phyloP scores from a whole-genome alignment of 2,329 filamentous ascomycete species.

The Ophiostoma sp. region DNA sequence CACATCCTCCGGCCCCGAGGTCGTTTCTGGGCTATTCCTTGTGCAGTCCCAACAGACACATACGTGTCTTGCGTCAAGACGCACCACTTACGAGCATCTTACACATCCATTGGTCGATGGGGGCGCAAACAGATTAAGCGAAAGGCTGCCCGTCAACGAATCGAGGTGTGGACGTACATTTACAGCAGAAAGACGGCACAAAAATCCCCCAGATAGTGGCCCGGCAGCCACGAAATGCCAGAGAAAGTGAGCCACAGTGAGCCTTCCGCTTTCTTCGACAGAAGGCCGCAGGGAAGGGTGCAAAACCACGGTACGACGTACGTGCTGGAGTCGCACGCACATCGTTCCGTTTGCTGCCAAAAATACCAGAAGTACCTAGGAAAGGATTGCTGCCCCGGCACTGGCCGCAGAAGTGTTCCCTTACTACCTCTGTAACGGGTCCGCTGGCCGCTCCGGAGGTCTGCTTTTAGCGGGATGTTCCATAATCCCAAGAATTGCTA shows the following conservation, averaged over 20 bases:
- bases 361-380: background rate
- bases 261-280: background rate
- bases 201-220: background rate
- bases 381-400: background rate
- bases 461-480: background rate
- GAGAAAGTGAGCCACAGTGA: background rate
- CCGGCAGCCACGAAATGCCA: background rate
- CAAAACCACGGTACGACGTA: background rate
- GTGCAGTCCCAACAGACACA: background rate
- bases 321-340: background rate
- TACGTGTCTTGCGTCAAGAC: conserved; percentile 10
- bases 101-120: background rate
- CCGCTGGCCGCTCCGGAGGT: background rate
- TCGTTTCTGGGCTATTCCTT: background rate
- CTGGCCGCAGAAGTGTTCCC: background rate
- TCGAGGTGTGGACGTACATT: background rate
- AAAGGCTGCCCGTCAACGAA: background rate
- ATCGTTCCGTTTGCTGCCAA: conserved; percentile 9
- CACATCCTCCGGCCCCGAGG: background rate
- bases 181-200: background rate
- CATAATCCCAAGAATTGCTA: background rate
- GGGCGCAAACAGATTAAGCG: conserved; percentile 11
- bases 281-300: background rate
- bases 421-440: background rate
- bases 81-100: background rate